Percentiles rank a stretch among this genome's conserved stretches.
Evolutionary conservation across 1,284 basidiomycete species (phyloP).

Genomic region (Amylostereum chailletii): DNA sequence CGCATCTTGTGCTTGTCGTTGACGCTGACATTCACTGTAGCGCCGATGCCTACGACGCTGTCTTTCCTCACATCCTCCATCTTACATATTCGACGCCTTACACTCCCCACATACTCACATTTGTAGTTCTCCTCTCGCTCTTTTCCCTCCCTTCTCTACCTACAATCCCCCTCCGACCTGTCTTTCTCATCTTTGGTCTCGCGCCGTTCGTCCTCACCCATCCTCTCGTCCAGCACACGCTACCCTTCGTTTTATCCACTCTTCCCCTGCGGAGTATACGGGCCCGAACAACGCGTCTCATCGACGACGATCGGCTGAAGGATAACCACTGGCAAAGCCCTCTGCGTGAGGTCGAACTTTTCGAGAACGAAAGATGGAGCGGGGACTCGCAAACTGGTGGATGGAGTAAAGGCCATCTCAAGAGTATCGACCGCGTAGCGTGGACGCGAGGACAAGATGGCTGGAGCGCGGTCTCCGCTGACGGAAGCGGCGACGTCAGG

Average conservation of each 20-base stretch:
- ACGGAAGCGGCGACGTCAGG: constrained; percentile 50
- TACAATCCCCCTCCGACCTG: constrained; percentile 47
- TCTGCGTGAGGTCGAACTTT: constrained; percentile 60
- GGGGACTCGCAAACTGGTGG: constrained; percentile 19
- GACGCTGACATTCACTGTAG: constrained; percentile 20
- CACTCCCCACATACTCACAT: constrained; percentile 42
- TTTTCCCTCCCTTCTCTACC: constrained; percentile 36
- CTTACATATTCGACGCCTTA: constrained; percentile 46
- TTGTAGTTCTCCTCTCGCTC: constrained; percentile 34
- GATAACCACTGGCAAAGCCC: constrained; percentile 57
- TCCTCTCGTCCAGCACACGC: constrained; percentile 30
- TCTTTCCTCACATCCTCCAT: constrained; percentile 26
- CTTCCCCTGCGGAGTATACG: constrained; percentile 15
- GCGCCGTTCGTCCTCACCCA: constrained; percentile 44
- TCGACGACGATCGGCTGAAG: constrained; percentile 57
- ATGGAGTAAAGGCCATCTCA: constrained; percentile 54
- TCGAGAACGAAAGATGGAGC: constrained; percentile 67
- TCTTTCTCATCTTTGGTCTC: constrained; percentile 48
- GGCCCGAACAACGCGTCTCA: constrained; percentile 28
- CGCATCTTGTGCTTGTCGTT: neutral
- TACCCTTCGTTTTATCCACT: constrained; percentile 19
- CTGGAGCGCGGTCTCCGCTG: constrained; percentile 47
- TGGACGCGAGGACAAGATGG: constrained; percentile 72
- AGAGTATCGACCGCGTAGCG: constrained; percentile 41
- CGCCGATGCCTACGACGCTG: constrained; percentile 32